A percentile compares a stretch with the other conserved stretches of the same genome.
Conservation (phyloP, 1,284 basidiomycete genomes). For the Malassezia dermatis region DNA sequence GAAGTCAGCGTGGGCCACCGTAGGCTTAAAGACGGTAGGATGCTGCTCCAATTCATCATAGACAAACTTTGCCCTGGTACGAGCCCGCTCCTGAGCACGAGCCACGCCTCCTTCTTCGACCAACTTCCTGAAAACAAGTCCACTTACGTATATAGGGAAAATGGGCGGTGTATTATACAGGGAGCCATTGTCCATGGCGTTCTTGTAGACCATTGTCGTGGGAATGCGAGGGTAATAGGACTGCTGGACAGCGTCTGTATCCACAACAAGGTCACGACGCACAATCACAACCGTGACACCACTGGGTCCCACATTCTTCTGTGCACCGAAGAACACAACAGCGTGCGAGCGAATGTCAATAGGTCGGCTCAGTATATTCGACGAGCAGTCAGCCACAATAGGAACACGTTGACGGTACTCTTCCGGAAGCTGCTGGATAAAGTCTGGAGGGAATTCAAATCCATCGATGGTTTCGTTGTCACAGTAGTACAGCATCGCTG, state of each 20-base stretch:
- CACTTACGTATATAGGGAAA: conserved; percentile 81
- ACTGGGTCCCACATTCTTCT: conserved; percentile 95
- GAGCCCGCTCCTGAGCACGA: conserved; percentile 42
- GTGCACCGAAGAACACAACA: conserved; percentile 92
- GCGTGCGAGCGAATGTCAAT: conserved; percentile 66
- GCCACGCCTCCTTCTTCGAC: conserved; percentile 58
- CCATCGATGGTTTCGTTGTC: conserved; percentile 99
- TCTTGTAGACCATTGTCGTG: conserved; percentile 73
- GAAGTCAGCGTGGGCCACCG: conserved; percentile 29
- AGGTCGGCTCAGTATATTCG: conserved; percentile 90
- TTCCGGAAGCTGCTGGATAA: conserved; percentile 62
- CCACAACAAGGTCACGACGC: conserved; percentile 63
- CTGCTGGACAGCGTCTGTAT: conserved; percentile 31
- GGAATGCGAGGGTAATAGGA: conserved; percentile 60
- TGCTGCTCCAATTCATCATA: conserved; percentile 35
- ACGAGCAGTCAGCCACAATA: conserved; percentile 89
- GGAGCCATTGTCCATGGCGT: conserved; percentile 65
- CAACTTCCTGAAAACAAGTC: conserved; percentile 71
- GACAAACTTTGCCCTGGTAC: conserved; percentile 26
- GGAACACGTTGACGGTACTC: conserved; percentile 56
- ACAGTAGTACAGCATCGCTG: conserved; percentile 93
- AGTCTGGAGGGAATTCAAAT: conserved; percentile 68
- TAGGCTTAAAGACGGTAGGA: conserved; percentile 26
- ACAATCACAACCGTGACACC: conserved; percentile 89
- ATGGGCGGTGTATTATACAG: conserved; percentile 92